phyloP scores from a whole-genome alignment of 1,284 basidiomycete genomes.

The Ceratobasidium sp. region DNA sequence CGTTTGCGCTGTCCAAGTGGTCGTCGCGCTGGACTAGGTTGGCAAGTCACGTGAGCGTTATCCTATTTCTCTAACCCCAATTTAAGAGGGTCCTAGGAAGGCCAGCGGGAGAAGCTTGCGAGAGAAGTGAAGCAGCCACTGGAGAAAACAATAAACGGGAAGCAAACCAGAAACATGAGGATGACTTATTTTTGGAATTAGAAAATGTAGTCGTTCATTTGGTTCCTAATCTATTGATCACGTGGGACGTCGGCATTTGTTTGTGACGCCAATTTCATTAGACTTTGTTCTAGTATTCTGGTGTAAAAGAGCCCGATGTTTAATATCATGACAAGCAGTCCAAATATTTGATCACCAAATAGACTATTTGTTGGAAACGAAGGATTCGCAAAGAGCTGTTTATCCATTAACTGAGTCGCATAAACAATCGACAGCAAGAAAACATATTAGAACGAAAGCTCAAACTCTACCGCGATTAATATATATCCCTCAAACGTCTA shows the following conservation, averaged over 20 bases:
- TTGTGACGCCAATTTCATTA: too few relatives aligned
- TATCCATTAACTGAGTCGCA: slow-evolving; percentile 9
- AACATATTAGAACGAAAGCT: slow-evolving; percentile 3
- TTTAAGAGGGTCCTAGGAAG: not conserved
- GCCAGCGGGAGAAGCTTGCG: not conserved
- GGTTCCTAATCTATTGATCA: too few relatives aligned
- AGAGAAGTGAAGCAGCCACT: not conserved
- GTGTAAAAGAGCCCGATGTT: too few relatives aligned
- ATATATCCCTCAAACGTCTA: slow-evolving; percentile 25
- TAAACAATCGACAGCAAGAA: slow-evolving; percentile 19
- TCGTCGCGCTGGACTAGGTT: not conserved
- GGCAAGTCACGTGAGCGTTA: not conserved
- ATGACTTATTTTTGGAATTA: too few relatives aligned
- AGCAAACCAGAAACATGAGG: too few relatives aligned
- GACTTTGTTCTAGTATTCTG: not conserved
- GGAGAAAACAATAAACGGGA: not conserved
- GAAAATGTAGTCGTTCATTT: too few relatives aligned
- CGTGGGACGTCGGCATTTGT: not conserved
- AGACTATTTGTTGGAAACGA: too few relatives aligned
- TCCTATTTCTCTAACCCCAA: not conserved
- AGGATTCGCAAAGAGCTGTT: not conserved
- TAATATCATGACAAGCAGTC: too few relatives aligned
- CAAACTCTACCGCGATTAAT: not conserved
- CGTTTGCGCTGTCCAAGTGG: not conserved
- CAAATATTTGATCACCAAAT: too few relatives aligned